Evolutionary conservation across 345 rosid species (phyloP).

Genomic region (Pugionium cornutum): DNA sequence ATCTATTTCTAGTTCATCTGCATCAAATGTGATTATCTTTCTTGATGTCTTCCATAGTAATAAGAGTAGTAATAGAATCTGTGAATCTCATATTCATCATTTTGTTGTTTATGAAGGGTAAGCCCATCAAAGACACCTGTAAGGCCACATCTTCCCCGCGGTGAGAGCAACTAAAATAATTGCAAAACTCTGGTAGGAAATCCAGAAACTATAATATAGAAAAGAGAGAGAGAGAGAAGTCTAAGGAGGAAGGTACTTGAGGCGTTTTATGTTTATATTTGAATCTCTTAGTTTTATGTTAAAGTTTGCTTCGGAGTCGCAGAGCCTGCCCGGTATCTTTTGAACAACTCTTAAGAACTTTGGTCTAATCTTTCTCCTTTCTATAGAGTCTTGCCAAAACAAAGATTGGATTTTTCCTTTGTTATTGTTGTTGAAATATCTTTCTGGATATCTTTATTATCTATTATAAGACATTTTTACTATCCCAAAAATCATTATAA

Average conservation of each 20-base stretch:
- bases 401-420: neutral
- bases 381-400: conserved; percentile 16
- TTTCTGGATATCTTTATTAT: conserved; percentile 28
- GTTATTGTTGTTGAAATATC: conserved; percentile 16
- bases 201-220: neutral
- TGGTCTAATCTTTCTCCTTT: conserved; percentile 29
- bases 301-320: conserved; percentile 14
- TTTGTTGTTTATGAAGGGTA: conserved; percentile 57
- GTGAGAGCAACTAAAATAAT: conserved; percentile 42
- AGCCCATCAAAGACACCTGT: conserved; percentile 99
- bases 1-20: neutral
- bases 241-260: conserved; percentile 40
- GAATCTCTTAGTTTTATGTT: neutral
- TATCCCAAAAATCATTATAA: too few species aligned
- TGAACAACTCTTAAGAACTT: conserved; percentile 31
- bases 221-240: conserved; percentile 17
- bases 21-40: too few species aligned
- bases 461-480: conserved; percentile 12
- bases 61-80: too few species aligned
- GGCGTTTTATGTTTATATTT: conserved; percentile 38
- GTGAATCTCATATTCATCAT: neutral
- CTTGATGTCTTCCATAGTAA: too few species aligned
- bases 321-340: conserved; percentile 45
- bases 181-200: conserved; percentile 9
- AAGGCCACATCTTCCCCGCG: conserved; percentile 68